Evolutionary conservation across 2,329 filamentous ascomycete species (phyloP).

Genomic region (Fusarium burgessii): DNA sequence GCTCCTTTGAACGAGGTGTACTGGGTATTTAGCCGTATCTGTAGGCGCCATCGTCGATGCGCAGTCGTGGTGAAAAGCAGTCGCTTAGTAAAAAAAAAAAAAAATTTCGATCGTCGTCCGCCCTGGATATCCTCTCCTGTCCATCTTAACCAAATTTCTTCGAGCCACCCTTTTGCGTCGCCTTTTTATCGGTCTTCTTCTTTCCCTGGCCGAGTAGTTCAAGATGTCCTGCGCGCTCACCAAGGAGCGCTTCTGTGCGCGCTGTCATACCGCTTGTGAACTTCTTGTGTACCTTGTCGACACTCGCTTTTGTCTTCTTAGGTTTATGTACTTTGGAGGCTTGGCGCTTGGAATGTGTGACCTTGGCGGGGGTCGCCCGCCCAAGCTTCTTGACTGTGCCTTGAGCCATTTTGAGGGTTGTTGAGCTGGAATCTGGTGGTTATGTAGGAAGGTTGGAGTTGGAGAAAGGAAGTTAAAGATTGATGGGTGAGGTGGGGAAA

Average conservation of each 20-base stretch:
- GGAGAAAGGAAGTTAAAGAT: conserved; percentile 51
- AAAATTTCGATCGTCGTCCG: conserved; percentile 16
- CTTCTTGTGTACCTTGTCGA: conserved; percentile 67
- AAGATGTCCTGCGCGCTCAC: conserved; percentile 69
- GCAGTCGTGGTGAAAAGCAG: neutral
- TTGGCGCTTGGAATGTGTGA: conserved; percentile 57
- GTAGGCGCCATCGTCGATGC: neutral
- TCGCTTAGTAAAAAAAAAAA: neutral
- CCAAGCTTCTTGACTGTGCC: conserved; percentile 63
- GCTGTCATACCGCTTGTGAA: conserved; percentile 65
- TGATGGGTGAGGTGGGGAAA: conserved; percentile 7
- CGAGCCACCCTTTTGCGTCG: conserved; percentile 61
- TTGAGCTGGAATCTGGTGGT: neutral
- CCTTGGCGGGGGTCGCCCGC: conserved; percentile 55
- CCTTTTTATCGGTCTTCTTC: conserved; percentile 60
- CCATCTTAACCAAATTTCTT: conserved; percentile 66
- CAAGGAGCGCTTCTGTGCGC: conserved; percentile 68
- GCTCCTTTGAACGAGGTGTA: neutral
- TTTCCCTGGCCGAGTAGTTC: conserved; percentile 70
- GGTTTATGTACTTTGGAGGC: conserved; percentile 63
- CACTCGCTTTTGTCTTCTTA: conserved; percentile 58
- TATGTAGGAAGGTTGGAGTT: conserved; percentile 51
- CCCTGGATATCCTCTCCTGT: neutral
- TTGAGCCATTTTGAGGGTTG: conserved; percentile 61
- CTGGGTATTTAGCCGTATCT: neutral